phyloP scores from a whole-genome alignment of 2,329 filamentous ascomycete genomes.

The Botrytis tulipae region DNA sequence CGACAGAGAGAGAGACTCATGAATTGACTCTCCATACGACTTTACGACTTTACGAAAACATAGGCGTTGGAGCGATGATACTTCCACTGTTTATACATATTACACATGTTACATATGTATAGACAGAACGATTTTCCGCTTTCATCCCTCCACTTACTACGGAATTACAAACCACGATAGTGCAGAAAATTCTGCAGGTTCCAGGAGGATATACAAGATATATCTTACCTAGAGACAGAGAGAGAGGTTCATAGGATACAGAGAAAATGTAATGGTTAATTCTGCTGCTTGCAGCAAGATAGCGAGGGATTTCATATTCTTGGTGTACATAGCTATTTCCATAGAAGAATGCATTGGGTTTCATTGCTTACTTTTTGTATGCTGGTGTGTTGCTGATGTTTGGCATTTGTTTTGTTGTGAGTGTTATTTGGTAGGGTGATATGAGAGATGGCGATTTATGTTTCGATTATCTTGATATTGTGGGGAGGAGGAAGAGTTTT shows the following conservation, averaged over 20 bases:
- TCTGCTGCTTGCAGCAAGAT: not conserved
- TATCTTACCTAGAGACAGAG: not conserved
- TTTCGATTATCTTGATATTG: too few species aligned
- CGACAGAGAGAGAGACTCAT: not conserved
- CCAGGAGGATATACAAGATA: not conserved
- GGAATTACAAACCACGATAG: not conserved
- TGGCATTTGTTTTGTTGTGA: not conserved
- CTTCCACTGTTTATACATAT: not conserved
- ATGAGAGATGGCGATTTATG: not conserved
- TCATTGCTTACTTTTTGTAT: not conserved
- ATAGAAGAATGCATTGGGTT: not conserved
- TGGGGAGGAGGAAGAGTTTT: not conserved
- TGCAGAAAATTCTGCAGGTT: not conserved
- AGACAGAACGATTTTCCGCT: not conserved
- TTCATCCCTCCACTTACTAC: not conserved
- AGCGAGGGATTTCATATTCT: not conserved
- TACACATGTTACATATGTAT: not conserved
- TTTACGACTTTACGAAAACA: not conserved
- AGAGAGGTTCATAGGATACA: not conserved
- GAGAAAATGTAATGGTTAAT: not conserved
- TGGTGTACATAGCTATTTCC: conserved; percentile 2
- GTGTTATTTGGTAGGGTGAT: not conserved
- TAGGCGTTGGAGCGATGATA: not conserved
- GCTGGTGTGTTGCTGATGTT: not conserved
- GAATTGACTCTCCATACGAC: not conserved